Percentiles rank a stretch among this genome's conserved stretches.
Conservation (phyloP, 495 filamentous ascomycete genomes). For the Trichocladium antarcticum region DNA sequence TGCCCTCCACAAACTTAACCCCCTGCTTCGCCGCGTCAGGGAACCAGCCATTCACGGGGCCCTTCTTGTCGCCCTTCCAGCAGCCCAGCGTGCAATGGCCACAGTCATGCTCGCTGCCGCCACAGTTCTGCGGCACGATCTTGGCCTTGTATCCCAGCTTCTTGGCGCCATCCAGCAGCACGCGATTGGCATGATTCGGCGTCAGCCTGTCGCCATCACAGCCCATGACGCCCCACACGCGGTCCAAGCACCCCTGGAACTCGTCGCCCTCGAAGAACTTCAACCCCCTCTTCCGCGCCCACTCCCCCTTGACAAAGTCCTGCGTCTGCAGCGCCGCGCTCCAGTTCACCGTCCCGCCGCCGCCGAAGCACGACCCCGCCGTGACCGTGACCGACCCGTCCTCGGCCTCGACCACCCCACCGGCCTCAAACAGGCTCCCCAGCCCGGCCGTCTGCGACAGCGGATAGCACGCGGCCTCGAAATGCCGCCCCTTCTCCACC, state of each 20-base stretch:
- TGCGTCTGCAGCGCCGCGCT: slow-evolving; percentile 74
- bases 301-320: slow-evolving; percentile 69
- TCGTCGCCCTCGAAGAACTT: slow-evolving; percentile 65
- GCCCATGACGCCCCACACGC: slow-evolving; percentile 54
- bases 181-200: slow-evolving; percentile 59
- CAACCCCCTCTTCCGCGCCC: slow-evolving; percentile 57
- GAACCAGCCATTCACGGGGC: slow-evolving; percentile 64
- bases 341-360: slow-evolving; percentile 85
- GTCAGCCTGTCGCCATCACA: slow-evolving; percentile 47
- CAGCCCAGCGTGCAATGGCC: slow-evolving; percentile 76
- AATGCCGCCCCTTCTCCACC: slow-evolving; percentile 54
- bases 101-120: slow-evolving; percentile 57
- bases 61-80: slow-evolving; percentile 59
- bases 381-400: slow-evolving; percentile 51
- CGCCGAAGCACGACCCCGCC: slow-evolving; percentile 71
- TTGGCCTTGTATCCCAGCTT: slow-evolving; percentile 65
- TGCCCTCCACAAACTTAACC: slow-evolving; percentile 70
- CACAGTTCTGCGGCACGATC: slow-evolving; percentile 69
- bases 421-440: slow-evolving; percentile 66
- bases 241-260: slow-evolving; percentile 67
- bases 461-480: slow-evolving; percentile 49
- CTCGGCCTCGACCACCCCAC: slow-evolving; percentile 45
- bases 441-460: slow-evolving; percentile 43
- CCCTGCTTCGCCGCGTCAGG: slow-evolving; percentile 65
- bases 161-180: slow-evolving; percentile 62